Conservation (phyloP, 2,329 filamentous ascomycete species). For the Fusarium xylarioides region DNA sequence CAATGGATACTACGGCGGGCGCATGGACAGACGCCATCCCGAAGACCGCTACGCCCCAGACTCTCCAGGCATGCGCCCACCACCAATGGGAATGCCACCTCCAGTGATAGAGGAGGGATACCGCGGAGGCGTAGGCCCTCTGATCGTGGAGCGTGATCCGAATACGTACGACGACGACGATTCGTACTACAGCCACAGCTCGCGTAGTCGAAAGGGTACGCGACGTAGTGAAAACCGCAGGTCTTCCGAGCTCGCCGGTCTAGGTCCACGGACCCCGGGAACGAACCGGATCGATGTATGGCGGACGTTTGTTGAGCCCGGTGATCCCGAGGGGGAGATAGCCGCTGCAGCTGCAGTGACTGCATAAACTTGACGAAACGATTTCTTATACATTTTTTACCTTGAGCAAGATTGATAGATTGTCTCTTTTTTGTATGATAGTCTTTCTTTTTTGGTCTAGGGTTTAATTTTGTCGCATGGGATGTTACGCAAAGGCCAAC, state of each 20-base stretch:
- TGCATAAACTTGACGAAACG: background rate
- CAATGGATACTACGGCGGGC: conserved; percentile 55
- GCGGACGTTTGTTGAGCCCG: conserved; percentile 58
- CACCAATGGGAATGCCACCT: conserved; percentile 49
- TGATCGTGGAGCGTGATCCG: conserved; percentile 40
- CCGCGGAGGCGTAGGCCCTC: conserved; percentile 19
- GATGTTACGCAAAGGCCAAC: conserved; percentile 26
- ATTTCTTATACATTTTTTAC: conserved; percentile 2
- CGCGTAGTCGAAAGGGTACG: conserved; percentile 42
- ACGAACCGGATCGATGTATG: conserved; percentile 60
- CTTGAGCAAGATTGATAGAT: conserved; percentile 14
- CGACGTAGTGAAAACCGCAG: conserved; percentile 45
- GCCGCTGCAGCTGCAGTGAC: conserved; percentile 19
- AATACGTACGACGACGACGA: conserved; percentile 48
- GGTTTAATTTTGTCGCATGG: conserved; percentile 8
- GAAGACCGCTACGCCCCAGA: conserved; percentile 50
- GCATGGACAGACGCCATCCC: conserved; percentile 60
- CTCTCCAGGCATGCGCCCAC: conserved; percentile 37
- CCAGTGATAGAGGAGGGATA: conserved; percentile 33
- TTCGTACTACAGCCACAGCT: conserved; percentile 41
- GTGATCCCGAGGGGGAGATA: conserved; percentile 49
- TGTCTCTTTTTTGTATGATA: conserved; percentile 10
- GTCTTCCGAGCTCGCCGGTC: conserved; percentile 58
- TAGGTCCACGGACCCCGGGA: conserved; percentile 56
- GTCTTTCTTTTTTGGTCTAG: conserved; percentile 9